Percentiles rank a stretch among this genome's conserved stretches.
phyloP scores from a whole-genome alignment of 2,329 filamentous ascomycete species.

The Colletotrichum liaoningense region DNA sequence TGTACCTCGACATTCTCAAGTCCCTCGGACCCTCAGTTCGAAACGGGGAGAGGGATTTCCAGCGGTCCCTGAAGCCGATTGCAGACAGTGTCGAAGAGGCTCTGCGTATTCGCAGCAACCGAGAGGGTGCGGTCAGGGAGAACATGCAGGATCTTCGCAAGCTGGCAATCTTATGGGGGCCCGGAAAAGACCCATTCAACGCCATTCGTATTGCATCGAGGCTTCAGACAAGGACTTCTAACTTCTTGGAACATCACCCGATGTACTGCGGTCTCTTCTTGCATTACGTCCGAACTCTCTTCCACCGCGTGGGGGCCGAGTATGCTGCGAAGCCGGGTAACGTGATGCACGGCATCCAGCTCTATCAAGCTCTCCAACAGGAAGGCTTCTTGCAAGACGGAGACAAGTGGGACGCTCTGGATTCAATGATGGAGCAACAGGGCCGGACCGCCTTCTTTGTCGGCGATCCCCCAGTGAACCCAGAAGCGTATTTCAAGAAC shows the following conservation, averaged over 20 bases:
- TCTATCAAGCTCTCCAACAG: conserved; percentile 40
- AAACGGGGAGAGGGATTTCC: not conserved
- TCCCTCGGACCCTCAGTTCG: not conserved
- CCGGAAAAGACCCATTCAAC: conserved; percentile 29
- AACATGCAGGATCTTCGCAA: conserved; percentile 15
- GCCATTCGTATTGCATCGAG: not conserved
- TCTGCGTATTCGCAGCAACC: not conserved
- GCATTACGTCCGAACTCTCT: conserved; percentile 35
- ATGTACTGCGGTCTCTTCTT: conserved; percentile 39
- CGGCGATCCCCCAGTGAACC: conserved; percentile 34
- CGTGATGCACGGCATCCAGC: conserved; percentile 36
- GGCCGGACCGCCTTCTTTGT: conserved; percentile 39
- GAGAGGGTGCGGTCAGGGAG: not conserved
- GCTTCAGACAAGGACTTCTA: not conserved
- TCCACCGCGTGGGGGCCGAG: conserved; percentile 33
- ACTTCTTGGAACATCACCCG: conserved; percentile 39
- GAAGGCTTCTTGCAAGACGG: conserved; percentile 38
- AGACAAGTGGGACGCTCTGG: conserved; percentile 23
- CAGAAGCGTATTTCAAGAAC: conserved; percentile 40
- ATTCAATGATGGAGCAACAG: conserved; percentile 20
- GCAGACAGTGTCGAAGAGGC: not conserved
- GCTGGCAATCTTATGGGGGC: conserved; percentile 26
- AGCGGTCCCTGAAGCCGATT: not conserved
- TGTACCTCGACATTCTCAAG: conserved; percentile 39
- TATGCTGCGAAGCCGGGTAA: conserved; percentile 34